phyloP scores from a whole-genome alignment of 805 yeast genomes.

The Henningerozyma blattae region DNA sequence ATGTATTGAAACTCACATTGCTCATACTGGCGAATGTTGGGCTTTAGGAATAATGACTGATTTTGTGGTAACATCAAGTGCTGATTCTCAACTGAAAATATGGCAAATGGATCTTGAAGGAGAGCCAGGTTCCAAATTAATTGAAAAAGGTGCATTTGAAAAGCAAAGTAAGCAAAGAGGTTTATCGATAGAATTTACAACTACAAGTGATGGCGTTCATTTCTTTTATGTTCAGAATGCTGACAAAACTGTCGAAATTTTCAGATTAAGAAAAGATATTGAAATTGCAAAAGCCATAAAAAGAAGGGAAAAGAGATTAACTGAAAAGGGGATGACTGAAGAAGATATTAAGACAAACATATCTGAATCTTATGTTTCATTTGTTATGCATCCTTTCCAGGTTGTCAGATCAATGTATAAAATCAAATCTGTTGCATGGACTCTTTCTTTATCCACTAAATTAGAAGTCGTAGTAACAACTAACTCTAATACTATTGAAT shows the following conservation, averaged over 20 bases:
- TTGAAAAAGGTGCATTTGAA: constrained; percentile 54
- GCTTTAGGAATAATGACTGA: constrained; percentile 41
- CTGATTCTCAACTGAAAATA: constrained; percentile 69
- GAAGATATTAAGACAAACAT: constrained; percentile 46
- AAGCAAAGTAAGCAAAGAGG: constrained; percentile 72
- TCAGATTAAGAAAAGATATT: constrained; percentile 60
- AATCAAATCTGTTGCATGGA: constrained; percentile 60
- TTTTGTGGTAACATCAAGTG: constrained; percentile 59
- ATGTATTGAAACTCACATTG: constrained; percentile 88
- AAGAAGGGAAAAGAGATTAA: constrained; percentile 66
- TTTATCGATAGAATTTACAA: constrained; percentile 39
- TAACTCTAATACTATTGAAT: constrained; percentile 64
- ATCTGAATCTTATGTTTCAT: constrained; percentile 36
- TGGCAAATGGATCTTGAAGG: constrained; percentile 65
- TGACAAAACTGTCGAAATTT: constrained; percentile 71
- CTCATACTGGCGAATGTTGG: constrained; percentile 94
- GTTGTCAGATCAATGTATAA: constrained; percentile 53
- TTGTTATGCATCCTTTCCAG: constrained; percentile 58
- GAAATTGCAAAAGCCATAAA: constrained; percentile 70
- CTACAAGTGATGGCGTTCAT: constrained; percentile 12
- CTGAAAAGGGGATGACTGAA: constrained; percentile 52
- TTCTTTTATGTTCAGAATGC: constrained; percentile 64
- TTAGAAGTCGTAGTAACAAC: constrained; percentile 55
- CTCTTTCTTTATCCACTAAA: constrained; percentile 32
- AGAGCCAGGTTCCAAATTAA: constrained; percentile 32